Evolutionary conservation across 805 yeast genomes (phyloP), one percentile per base, ranked within the genome.

Genomic region (Yamadazyma akitaensis): DNA sequence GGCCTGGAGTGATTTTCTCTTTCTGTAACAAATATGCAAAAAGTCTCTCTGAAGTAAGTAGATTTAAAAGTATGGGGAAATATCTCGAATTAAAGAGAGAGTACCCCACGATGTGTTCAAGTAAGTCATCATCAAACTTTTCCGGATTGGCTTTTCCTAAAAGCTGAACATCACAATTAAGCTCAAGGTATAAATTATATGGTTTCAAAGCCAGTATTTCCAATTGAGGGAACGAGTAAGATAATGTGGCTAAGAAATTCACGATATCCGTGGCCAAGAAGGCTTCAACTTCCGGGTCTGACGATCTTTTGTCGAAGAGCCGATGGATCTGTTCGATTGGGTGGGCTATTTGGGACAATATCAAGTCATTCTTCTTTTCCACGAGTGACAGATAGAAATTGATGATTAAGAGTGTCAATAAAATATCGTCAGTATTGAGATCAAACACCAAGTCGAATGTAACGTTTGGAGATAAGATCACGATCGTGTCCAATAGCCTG

Each of bases 31-130:
- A 19, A 17, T 32, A 38, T 13, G 43, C 40, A 43, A 68, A 60
- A 6, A 57, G 35, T 3, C 30, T n/a, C 16, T 51, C 38, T 11
- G 54, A 51, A 11, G 43, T 53, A 5, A 63, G 47, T 19, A 62
- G 32, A 43, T 66, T 68, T 32, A 63, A 47, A 7, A 65, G 48
- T 6, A 67, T 57, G 1, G 59, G 46, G 32, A 64, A 63, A 48
- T 60, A 64, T 41, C 49, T 55, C 14, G 54, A 35, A 37, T 54
- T 55, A 30, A 46, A 44, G 26, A 53, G 50, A 14, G 53, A 47
- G 21, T 46, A 51, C 16, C 45, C 53, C 8, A 37, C 2, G 2
- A 51, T n/a, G 8, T 14, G 46, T 28, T 49, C 43, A 4, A 46
- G 39, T 8, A 53, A 51, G 14, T 51, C 40, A 10, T 51, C 52